Evolutionary conservation across 2,329 filamentous ascomycete species (phyloP).

Genomic region (Aspergillus sp.): DNA sequence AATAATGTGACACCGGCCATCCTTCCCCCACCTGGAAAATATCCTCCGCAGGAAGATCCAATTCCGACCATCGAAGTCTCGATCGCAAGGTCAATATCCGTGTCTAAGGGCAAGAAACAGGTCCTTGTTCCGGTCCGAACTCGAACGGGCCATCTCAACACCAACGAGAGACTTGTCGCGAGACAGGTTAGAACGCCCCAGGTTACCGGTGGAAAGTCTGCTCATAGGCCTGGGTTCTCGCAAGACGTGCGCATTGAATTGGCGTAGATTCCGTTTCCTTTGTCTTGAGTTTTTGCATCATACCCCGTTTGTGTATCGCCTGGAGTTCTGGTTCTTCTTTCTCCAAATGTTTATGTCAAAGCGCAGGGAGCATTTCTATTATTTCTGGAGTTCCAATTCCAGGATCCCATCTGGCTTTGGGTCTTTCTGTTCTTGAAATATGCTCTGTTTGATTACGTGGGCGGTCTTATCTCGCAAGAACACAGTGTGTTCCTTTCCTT

Average conservation of each 20-base stretch:
- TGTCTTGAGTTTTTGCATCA: not conserved
- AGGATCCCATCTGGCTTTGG: not conserved
- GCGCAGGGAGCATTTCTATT: not conserved
- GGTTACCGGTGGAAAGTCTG: constrained; percentile 33
- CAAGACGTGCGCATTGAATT: constrained; percentile 39
- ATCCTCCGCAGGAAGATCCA: constrained; percentile 24
- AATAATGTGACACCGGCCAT: constrained; percentile 18
- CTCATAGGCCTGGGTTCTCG: constrained; percentile 38
- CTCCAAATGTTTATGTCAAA: not conserved
- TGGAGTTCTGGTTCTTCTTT: not conserved
- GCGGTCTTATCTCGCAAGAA: not conserved
- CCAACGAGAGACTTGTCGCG: constrained; percentile 36
- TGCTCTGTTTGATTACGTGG: not conserved
- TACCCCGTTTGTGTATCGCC: not conserved
- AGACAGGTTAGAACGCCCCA: constrained; percentile 33
- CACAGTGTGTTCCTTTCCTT: not conserved
- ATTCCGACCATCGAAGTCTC: constrained; percentile 39
- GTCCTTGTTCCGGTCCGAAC: constrained; percentile 42
- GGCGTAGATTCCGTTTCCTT: constrained; percentile 15
- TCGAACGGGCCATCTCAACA: constrained; percentile 28
- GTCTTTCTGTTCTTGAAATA: not conserved
- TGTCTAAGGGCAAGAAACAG: constrained; percentile 40
- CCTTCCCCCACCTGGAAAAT: constrained; percentile 22
- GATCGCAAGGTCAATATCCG: constrained; percentile 44
- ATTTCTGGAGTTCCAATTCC: not conserved